Base-by-base conservation (phyloP, 352 stramenopile genomes). In the Globisporangium polare region DNA sequence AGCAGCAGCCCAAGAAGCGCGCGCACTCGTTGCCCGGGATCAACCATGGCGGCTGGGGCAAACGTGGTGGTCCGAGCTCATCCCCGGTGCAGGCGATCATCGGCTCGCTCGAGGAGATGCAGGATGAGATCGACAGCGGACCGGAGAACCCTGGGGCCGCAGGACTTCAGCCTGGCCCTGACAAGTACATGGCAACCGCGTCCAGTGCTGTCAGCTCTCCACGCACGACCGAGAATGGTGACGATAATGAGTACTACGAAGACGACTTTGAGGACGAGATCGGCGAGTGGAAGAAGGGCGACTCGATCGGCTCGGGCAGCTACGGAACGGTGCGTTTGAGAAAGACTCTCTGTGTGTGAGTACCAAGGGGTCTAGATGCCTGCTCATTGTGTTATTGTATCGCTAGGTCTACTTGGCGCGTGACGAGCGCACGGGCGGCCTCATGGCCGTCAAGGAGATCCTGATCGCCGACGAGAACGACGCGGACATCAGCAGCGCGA, bases 391-490 rank as follows among this genome's bases (percentile, higher is more conserved):
- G 47, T 2, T 8, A 3, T 24, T 20, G 18, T 37, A 35, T 55
- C 22, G 13, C 29, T 33, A 85, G 61, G 94, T 98, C 9, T 94
- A 95, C 69, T 74, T 96, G 58, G 91, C 92, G 47, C 92, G 97
- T 58, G 96, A 98, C 69, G 86, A 92, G 58, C 60, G 86, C 24
- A 96, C 83, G 43, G 94, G 94, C 7, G 78, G 77, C 47, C 67
- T 96, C n/a, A 95, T 95, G 75, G 86, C 85, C 9, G 78, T 94
- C 26, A 95, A 95, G 58, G 70, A 85, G 59, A 75, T 85, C 41
- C 33, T 71, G 20, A 71, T 80, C 26, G 72, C 59, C 0, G 76
- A 79, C 15, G 76, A 86, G 39, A 75, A 65, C 3, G 64, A 82
- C 17, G 53, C 46, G 26, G 75, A 79, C 5, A 70, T 83, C 46